Percentiles rank a stretch among this genome's conserved stretches.
These are phyloP conservation scores for Paracoccidioides lutzii DNA, from an alignment of 2,329 filamentous ascomycete species.

Conservation along the genomic window DNA sequence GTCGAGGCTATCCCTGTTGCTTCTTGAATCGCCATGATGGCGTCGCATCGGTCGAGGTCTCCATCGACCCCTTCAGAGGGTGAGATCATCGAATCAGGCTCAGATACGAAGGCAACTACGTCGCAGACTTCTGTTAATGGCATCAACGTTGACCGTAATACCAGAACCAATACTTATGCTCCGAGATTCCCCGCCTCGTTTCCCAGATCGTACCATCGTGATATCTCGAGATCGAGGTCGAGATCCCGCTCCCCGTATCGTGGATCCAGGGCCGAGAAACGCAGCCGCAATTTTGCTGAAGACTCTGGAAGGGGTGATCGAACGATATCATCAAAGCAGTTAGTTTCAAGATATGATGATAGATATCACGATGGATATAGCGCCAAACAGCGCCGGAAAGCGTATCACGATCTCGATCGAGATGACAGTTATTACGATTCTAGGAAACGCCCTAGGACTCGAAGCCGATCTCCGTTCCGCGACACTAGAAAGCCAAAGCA, in stretches of 20 bases:
- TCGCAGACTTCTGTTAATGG: slow-evolving; percentile 60
- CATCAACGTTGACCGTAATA: slow-evolving; percentile 81
- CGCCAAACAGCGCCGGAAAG: not conserved
- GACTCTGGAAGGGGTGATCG: slow-evolving; percentile 25
- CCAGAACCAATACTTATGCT: slow-evolving; percentile 55
- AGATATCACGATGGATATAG: slow-evolving; percentile 22
- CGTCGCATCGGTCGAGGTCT: slow-evolving; percentile 37
- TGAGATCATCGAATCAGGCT: slow-evolving; percentile 66
- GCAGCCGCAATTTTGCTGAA: slow-evolving; percentile 27
- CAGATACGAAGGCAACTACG: slow-evolving; percentile 72
- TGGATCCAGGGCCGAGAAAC: slow-evolving; percentile 29
- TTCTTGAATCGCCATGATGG: slow-evolving; percentile 27
- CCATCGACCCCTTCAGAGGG: slow-evolving; percentile 66
- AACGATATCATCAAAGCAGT: slow-evolving; percentile 20
- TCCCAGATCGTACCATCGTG: slow-evolving; percentile 48
- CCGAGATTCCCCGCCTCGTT: slow-evolving; percentile 40
- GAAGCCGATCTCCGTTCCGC: slow-evolving; percentile 37
- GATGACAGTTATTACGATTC: slow-evolving; percentile 32
- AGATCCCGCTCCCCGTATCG: slow-evolving; percentile 32
- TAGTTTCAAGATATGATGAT: slow-evolving; percentile 28
- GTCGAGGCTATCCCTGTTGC: not conserved
- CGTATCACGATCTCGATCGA: slow-evolving; percentile 40
- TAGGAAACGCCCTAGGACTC: slow-evolving; percentile 45
- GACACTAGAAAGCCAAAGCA: slow-evolving; percentile 27
- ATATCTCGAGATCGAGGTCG: slow-evolving; percentile 35